Percentiles rank a stretch among this genome's conserved stretches.
Evolutionary conservation across 2,329 filamentous ascomycete genomes (phyloP).

Genomic region (Paraphoma sp.): DNA sequence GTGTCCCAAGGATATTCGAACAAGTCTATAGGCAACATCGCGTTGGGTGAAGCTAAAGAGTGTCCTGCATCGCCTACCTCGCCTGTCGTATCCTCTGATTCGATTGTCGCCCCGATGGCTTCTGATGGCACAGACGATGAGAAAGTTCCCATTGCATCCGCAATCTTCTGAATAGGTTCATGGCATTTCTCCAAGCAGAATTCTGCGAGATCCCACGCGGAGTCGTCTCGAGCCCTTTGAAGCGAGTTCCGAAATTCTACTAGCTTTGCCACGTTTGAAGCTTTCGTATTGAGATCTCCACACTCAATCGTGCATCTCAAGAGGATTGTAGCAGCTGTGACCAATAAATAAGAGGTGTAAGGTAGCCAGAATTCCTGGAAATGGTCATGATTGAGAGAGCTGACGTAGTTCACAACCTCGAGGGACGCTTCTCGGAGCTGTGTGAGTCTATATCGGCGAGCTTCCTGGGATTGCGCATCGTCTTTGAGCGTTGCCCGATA

Average conservation of each 20-base stretch:
- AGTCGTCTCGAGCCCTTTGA: slow-evolving; percentile 8
- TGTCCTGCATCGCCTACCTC: no score
- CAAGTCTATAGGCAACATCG: not conserved
- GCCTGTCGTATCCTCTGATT: no score
- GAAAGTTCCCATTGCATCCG: slow-evolving; percentile 9
- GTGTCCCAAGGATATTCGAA: not conserved
- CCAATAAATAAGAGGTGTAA: slow-evolving; percentile 25
- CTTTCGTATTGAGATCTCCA: slow-evolving; percentile 11
- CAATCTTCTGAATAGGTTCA: slow-evolving; percentile 27
- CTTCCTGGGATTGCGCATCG: slow-evolving; percentile 1
- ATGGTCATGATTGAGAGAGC: slow-evolving; percentile 11
- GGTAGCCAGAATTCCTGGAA: slow-evolving; percentile 30
- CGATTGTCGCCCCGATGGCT: not conserved
- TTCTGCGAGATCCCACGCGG: slow-evolving; percentile 25
- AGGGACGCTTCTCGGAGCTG: slow-evolving; percentile 17
- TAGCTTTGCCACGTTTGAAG: slow-evolving; percentile 9
- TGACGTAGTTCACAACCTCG: slow-evolving; percentile 10
- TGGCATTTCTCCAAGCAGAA: slow-evolving; percentile 26
- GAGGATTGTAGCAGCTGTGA: slow-evolving; percentile 23
- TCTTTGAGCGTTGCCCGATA: slow-evolving; percentile 16
- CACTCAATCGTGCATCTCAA: slow-evolving; percentile 23
- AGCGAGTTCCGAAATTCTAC: slow-evolving; percentile 13
- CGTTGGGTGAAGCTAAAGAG: not conserved
- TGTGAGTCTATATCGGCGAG: slow-evolving; percentile 15
- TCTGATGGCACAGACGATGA: not conserved